Conservation (phyloP, 139 green algal genomes). For the Chlorella sp. region DNA sequence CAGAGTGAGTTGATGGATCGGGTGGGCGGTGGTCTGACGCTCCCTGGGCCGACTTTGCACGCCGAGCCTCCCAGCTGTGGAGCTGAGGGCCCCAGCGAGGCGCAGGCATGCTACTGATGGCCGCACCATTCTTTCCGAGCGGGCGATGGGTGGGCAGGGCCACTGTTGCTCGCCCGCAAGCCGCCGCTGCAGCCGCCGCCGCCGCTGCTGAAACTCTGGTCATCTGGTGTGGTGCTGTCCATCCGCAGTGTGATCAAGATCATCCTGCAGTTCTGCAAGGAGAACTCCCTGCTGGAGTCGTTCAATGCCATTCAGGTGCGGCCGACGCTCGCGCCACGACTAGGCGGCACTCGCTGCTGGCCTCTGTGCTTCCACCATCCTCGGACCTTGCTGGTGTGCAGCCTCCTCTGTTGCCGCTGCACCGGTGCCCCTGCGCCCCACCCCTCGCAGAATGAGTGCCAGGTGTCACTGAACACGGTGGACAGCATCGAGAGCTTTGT, state of each 20-base stretch:
- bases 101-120: too few species aligned
- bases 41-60: too few species aligned
- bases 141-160: too few species aligned
- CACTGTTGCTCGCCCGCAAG: too few species aligned
- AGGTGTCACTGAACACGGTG: conserved; percentile 95
- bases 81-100: too few species aligned
- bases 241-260: conserved; percentile 93
- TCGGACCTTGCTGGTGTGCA: too few species aligned
- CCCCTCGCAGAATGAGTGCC: conserved; percentile 84
- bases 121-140: too few species aligned
- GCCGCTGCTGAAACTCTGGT: too few species aligned
- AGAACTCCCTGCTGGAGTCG: conserved; percentile 89
- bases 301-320: conserved; percentile 87
- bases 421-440: background rate
- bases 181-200: too few species aligned
- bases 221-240: too few species aligned
- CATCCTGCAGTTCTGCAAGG: conserved; percentile 98
- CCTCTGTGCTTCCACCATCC: background rate
- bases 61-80: too few species aligned
- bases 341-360: background rate
- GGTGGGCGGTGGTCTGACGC: too few species aligned
- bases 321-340: background rate
- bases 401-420: background rate
- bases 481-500: conserved; percentile 91
- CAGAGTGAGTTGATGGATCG: conserved; percentile 67